These are phyloP conservation scores for Plasmodium cynomolgi DNA, from an alignment of 169 alveolate genomes.

Conservation along the genomic window DNA sequence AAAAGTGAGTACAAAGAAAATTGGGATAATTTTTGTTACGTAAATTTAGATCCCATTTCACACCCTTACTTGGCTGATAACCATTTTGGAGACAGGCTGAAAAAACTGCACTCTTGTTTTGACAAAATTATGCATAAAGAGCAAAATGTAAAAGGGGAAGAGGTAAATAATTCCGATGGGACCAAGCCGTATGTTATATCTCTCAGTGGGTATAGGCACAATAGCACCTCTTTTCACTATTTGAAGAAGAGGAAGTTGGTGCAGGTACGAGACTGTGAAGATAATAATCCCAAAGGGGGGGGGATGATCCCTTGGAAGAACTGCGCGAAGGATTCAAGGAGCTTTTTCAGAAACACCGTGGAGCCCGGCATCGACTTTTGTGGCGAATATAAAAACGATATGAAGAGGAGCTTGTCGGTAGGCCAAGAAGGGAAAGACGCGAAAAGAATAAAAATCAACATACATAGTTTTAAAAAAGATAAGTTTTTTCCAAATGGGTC, in stretches of 20 bases:
- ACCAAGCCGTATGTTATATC: conserved; percentile 1
- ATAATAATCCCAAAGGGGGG: not conserved
- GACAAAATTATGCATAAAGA: conserved; percentile 27
- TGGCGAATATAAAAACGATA: not conserved
- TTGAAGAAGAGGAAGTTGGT: conserved; percentile 16
- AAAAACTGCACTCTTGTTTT: conserved; percentile 27
- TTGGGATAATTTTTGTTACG: not conserved
- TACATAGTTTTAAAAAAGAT: not conserved
- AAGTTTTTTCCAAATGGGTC: not conserved
- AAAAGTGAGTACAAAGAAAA: not conserved
- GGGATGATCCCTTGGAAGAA: not conserved
- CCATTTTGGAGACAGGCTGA: conserved; percentile 12
- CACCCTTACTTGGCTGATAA: not conserved
- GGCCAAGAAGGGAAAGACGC: not conserved
- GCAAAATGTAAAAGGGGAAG: not conserved
- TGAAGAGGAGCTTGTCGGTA: conserved; percentile 7
- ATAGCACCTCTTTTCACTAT: conserved; percentile 49
- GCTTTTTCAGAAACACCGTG: not conserved
- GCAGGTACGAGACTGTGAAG: not conserved
- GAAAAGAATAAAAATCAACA: not conserved
- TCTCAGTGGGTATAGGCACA: conserved; percentile 26
- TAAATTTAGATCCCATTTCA: not conserved
- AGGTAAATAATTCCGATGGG: not conserved
- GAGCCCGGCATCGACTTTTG: not conserved
- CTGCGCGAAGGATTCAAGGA: not conserved